Percentiles rank a stretch among this genome's conserved stretches.
These are phyloP conservation scores for Lachancea meyersii DNA, from an alignment of 805 yeast genomes.

Conservation along the genomic window DNA sequence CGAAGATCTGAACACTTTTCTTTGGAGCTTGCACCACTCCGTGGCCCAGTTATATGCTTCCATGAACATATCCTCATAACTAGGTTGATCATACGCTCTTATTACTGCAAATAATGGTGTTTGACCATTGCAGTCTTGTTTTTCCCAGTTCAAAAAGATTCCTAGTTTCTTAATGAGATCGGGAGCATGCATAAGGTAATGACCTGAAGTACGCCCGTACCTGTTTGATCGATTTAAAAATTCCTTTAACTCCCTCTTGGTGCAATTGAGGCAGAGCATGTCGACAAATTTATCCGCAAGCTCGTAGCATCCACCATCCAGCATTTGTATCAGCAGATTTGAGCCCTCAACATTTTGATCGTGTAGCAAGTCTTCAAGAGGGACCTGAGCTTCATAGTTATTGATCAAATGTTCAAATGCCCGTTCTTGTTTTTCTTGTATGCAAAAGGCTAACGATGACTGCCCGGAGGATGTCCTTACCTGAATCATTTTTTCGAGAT, in stretches of 20 bases:
- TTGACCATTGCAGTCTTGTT: constrained; percentile 56
- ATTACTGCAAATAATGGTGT: constrained; percentile 75
- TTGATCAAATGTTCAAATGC: constrained; percentile 44
- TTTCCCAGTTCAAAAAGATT: constrained; percentile 58
- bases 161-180: constrained; percentile 52
- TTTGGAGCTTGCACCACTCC: constrained; percentile 36
- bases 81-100: constrained; percentile 71
- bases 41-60: constrained; percentile 41
- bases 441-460: constrained; percentile 60
- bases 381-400: constrained; percentile 42
- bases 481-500: constrained; percentile 29
- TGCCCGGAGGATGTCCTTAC: constrained; percentile 55
- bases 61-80: constrained; percentile 47
- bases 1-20: constrained; percentile 37
- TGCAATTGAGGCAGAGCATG: constrained; percentile 38
- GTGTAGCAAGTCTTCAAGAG: constrained; percentile 59
- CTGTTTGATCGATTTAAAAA: constrained; percentile 50
- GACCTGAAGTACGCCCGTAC: constrained; percentile 60
- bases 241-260: constrained; percentile 39
- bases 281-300: constrained; percentile 44
- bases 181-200: constrained; percentile 57
- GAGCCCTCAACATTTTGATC: constrained; percentile 53
- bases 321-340: constrained; percentile 54
- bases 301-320: constrained; percentile 46
- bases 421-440: constrained; percentile 41